Percentiles rank a stretch among this genome's conserved stretches.
Conservation (phyloP, 352 stramenopile genomes). For the Phytopythium cucurbitacearum region DNA sequence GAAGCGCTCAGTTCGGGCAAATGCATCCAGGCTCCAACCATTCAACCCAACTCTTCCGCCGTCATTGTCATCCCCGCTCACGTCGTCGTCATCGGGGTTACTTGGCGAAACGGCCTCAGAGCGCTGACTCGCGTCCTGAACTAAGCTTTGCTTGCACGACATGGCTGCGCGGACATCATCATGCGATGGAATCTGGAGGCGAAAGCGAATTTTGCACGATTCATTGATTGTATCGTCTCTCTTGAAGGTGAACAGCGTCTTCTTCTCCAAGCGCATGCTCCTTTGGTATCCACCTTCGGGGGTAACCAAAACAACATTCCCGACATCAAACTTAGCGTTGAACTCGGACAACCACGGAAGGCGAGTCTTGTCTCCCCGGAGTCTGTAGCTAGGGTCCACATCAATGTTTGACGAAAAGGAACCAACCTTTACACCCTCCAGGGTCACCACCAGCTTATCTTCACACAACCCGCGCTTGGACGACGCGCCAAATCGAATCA, state of each 20-base stretch:
- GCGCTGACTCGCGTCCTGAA: slow-evolving; percentile 65
- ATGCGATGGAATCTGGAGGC: slow-evolving; percentile 39
- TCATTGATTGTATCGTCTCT: slow-evolving; percentile 29
- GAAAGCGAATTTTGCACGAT: slow-evolving; percentile 41
- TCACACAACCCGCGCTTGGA: slow-evolving; percentile 79
- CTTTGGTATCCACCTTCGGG: slow-evolving; percentile 58
- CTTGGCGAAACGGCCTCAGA: slow-evolving; percentile 24
- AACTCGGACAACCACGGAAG: slow-evolving; percentile 77
- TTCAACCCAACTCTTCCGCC: slow-evolving; percentile 75
- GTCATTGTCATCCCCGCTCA: slow-evolving; percentile 78
- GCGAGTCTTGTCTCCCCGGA: slow-evolving; percentile 3
- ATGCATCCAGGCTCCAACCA: slow-evolving; percentile 69
- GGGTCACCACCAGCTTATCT: slow-evolving; percentile 65
- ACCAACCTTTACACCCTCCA: slow-evolving; percentile 58
- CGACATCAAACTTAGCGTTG: slow-evolving; percentile 45
- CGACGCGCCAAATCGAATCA: slow-evolving; percentile 75
- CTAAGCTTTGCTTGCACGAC: slow-evolving; percentile 58
- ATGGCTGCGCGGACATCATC: slow-evolving; percentile 45
- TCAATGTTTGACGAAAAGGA: slow-evolving; percentile 19
- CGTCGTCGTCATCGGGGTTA: slow-evolving; percentile 23
- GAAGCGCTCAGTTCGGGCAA: slow-evolving; percentile 53
- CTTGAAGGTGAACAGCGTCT: slow-evolving; percentile 33
- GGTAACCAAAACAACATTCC: slow-evolving; percentile 39
- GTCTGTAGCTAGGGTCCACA: neutral
- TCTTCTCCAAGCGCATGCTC: slow-evolving; percentile 29